phyloP scores from a whole-genome alignment of 1,284 basidiomycete species.

The Fistulina hepatica region DNA sequence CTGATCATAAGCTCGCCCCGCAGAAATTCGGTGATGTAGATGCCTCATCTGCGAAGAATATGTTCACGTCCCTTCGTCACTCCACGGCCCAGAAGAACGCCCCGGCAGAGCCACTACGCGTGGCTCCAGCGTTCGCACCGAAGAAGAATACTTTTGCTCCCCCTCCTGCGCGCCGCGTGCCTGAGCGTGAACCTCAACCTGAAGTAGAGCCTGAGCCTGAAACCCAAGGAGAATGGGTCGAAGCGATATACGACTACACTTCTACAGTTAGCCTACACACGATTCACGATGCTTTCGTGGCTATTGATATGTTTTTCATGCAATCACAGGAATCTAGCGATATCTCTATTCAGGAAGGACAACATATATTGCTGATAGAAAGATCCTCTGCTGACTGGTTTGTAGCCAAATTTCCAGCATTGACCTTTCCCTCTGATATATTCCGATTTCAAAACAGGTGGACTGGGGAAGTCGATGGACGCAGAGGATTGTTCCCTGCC shows the following conservation, averaged over 20 bases:
- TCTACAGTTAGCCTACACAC: conserved; percentile 41
- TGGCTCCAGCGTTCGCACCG: conserved; percentile 37
- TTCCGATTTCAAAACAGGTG: conserved; percentile 38
- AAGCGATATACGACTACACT: conserved; percentile 64
- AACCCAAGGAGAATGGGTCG: conserved; percentile 58
- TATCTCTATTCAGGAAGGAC: conserved; percentile 41
- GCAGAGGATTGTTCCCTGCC: too few species aligned
- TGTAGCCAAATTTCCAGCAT: conserved; percentile 16
- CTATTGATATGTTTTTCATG: conserved; percentile 3
- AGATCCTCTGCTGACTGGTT: conserved; percentile 67
- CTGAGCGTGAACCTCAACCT: conserved; percentile 19
- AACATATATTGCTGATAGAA: conserved; percentile 49
- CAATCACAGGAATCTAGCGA: conserved; percentile 51
- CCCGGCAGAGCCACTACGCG: conserved; percentile 25
- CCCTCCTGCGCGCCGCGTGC: conserved; percentile 34
- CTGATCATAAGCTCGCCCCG: not conserved
- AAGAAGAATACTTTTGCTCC: conserved; percentile 40
- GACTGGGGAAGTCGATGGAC: conserved; percentile 58
- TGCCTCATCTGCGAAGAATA: conserved; percentile 38
- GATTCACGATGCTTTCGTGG: conserved; percentile 2
- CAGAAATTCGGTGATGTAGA: conserved; percentile 54
- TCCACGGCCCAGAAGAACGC: conserved; percentile 32
- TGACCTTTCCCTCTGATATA: conserved; percentile 4
- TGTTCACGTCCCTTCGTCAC: conserved; percentile 36
- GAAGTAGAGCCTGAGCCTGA: conserved; percentile 29